A percentile compares a stretch with the other conserved stretches of the same genome.
Evolutionary conservation across 495 filamentous ascomycete genomes (phyloP).

Genomic region (Tuber calosporum): DNA sequence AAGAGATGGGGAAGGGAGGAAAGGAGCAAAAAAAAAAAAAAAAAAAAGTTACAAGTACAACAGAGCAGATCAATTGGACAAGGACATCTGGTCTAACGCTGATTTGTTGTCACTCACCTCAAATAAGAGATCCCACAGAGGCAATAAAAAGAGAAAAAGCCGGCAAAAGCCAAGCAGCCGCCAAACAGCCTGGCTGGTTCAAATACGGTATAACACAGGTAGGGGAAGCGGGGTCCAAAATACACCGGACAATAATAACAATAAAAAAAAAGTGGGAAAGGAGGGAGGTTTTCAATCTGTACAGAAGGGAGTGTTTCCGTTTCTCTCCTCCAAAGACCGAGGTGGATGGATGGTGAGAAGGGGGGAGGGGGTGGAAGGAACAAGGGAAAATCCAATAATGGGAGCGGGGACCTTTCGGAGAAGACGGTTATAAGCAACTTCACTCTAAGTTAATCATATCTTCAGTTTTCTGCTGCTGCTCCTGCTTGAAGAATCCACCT

Average conservation of each 20-base stretch:
- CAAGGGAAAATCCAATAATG: neutral
- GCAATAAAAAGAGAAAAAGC: conserved; percentile 11
- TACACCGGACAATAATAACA: neutral
- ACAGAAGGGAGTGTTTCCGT: conserved; percentile 2
- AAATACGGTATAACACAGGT: conserved; percentile 11
- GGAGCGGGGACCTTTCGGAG: neutral
- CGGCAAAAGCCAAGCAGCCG: conserved; percentile 20
- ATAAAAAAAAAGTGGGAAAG: neutral
- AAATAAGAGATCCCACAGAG: conserved; percentile 20
- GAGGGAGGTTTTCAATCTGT: neutral
- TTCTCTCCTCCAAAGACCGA: neutral
- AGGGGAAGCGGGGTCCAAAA: conserved; percentile 1
- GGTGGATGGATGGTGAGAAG: neutral
- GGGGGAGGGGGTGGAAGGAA: neutral
- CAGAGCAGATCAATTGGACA: conserved; percentile 36
- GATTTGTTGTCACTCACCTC: conserved; percentile 42
- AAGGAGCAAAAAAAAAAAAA: no score
- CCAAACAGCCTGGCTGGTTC: conserved; percentile 12
- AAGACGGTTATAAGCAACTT: neutral
- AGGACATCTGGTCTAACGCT: conserved; percentile 29
- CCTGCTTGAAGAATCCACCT: neutral
- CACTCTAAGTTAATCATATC: neutral
- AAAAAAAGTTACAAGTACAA: conserved; percentile 27
- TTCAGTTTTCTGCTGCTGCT: neutral
- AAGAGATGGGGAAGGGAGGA: neutral